Conservation (phyloP, 2,329 filamentous ascomycete genomes). For the Fusarium coffeatum region DNA sequence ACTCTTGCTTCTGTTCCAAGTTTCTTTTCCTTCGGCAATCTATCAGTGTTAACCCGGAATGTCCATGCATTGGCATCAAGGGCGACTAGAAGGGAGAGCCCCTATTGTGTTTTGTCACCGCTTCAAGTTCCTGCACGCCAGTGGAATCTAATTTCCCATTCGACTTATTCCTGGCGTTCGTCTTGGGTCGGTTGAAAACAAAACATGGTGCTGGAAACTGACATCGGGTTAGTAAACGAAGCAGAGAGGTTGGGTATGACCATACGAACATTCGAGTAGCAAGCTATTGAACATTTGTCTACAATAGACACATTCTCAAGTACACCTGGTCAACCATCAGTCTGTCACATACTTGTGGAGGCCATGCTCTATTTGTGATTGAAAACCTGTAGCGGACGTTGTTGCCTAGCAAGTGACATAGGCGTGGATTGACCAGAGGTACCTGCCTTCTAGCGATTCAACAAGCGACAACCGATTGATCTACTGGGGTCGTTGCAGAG, state of each 20-base stretch:
- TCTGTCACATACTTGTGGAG: not conserved
- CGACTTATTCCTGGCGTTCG: not conserved
- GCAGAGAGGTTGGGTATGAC: not conserved
- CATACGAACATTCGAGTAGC: not conserved
- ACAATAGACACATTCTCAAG: not conserved
- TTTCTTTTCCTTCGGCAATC: not conserved
- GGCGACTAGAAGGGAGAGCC: not conserved
- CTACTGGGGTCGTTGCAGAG: not conserved
- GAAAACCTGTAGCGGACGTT: not conserved
- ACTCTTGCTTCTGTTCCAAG: not conserved
- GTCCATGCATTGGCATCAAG: not conserved
- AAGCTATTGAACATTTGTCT: not conserved
- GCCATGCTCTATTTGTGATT: not conserved
- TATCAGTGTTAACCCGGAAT: not conserved
- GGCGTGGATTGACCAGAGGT: not conserved
- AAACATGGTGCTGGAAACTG: not conserved
- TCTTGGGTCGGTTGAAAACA: not conserved
- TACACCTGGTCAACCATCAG: not conserved
- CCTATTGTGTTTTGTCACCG: not conserved
- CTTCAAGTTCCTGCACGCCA: not conserved
- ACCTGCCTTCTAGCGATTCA: not conserved
- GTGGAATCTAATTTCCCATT: slow-evolving; percentile 2
- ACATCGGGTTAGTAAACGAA: not conserved
- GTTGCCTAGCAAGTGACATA: not conserved
- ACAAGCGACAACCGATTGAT: not conserved